Conservation (phyloP, 2,329 filamentous ascomycete species). For the Anisogramma anomala region DNA sequence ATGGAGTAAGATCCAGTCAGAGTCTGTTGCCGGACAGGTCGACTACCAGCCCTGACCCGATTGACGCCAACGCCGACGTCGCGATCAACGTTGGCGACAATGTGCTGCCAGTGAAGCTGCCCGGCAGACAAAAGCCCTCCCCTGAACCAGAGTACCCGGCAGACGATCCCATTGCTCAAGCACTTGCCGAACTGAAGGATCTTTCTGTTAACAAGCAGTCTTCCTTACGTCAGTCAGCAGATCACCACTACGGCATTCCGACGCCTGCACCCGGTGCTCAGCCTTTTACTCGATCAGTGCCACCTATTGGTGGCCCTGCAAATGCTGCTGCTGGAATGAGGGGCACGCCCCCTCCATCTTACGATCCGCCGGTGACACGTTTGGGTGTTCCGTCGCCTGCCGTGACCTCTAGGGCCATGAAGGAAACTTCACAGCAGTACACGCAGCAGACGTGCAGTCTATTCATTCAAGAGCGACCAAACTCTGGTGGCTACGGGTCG, state of each 20-base stretch:
- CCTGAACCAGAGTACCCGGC: conserved; percentile 37
- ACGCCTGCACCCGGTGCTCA: conserved; percentile 57
- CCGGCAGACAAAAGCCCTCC: conserved; percentile 46
- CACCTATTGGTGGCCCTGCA: conserved; percentile 26
- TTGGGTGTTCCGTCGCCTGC: conserved; percentile 84
- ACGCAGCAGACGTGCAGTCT: conserved; percentile 71
- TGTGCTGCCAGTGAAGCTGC: conserved; percentile 81
- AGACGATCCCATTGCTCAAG: conserved; percentile 84
- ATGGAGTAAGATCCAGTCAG: conserved; percentile 28
- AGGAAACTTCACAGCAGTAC: conserved; percentile 84
- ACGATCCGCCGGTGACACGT: conserved; percentile 65
- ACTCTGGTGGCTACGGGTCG: conserved; percentile 27
- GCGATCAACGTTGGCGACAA: conserved; percentile 93
- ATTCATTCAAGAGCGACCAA: conserved; percentile 38
- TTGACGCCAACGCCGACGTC: conserved; percentile 83
- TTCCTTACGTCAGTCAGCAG: conserved; percentile 77
- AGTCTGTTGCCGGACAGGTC: conserved; percentile 29
- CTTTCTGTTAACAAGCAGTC: conserved; percentile 67
- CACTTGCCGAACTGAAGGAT: conserved; percentile 83
- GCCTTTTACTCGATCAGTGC: conserved; percentile 31
- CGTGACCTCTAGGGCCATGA: conserved; percentile 89
- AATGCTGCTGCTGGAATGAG: conserved; percentile 46
- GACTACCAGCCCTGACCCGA: conserved; percentile 63
- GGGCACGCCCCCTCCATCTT: conserved; percentile 77
- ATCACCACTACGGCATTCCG: conserved; percentile 85